phyloP scores from a whole-genome alignment of 768 basidiomycete genomes.

The Termitomyces sp. region DNA sequence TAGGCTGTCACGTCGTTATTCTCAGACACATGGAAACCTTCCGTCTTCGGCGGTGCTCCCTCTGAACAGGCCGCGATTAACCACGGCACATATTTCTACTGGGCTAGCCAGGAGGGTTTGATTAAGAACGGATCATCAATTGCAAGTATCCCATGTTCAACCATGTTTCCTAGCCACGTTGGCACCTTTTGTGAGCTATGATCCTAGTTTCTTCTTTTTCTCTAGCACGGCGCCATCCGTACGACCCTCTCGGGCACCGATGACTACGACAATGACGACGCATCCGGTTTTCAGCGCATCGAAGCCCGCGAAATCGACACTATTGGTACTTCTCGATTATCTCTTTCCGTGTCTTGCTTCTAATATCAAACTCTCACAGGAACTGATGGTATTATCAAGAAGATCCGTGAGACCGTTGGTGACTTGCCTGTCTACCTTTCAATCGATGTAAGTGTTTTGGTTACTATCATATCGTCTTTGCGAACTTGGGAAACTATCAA shows the following conservation, averaged over 20 bases:
- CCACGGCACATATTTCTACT: slow-evolving; percentile 90
- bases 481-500: background rate
- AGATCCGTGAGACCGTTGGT: slow-evolving; percentile 77
- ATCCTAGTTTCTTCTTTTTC: slow-evolving; percentile 69
- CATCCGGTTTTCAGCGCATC: slow-evolving; percentile 76
- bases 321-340: slow-evolving; percentile 41
- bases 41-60: slow-evolving; percentile 71
- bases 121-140: slow-evolving; percentile 76
- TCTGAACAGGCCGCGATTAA: slow-evolving; percentile 73
- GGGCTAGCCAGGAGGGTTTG: slow-evolving; percentile 80
- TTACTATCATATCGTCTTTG: background rate
- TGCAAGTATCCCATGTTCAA: slow-evolving; percentile 51
- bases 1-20: background rate
- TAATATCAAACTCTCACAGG: slow-evolving; percentile 31
- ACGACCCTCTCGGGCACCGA: slow-evolving; percentile 76
- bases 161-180: slow-evolving; percentile 19
- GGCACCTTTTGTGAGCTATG: slow-evolving; percentile 32
- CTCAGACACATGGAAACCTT: slow-evolving; percentile 73
- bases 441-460: slow-evolving; percentile 51
- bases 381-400: slow-evolving; percentile 72
- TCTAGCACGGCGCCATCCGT: slow-evolving; percentile 81
- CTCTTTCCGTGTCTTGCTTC: background rate
- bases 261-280: slow-evolving; percentile 77
- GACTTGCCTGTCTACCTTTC: slow-evolving; percentile 73
- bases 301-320: slow-evolving; percentile 85